Percentiles rank a stretch among this genome's conserved stretches.
phyloP scores from a whole-genome alignment of 345 rosid genomes.

The Brassica juncea region DNA sequence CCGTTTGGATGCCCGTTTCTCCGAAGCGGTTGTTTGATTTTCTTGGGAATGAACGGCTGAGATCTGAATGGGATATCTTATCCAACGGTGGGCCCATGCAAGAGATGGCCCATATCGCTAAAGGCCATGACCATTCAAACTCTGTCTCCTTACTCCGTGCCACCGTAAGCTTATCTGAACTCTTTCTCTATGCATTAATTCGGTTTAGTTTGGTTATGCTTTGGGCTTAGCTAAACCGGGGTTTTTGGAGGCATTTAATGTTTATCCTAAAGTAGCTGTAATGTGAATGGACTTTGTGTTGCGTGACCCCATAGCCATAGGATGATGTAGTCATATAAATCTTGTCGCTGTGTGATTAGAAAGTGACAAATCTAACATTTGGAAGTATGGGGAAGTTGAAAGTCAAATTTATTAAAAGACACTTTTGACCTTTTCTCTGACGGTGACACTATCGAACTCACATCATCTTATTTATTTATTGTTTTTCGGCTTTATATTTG shows the following conservation, averaged over 20 bases:
- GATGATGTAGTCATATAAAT: conserved; percentile 32
- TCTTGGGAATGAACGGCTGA: conserved; percentile 73
- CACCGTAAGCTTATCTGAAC: conserved; percentile 47
- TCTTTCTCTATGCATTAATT: neutral
- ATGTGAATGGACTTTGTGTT: conserved; percentile 22
- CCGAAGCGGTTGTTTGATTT: conserved; percentile 79
- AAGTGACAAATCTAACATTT: conserved; percentile 44
- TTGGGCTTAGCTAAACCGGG: neutral
- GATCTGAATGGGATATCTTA: conserved; percentile 98
- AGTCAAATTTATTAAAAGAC: conserved; percentile 63
- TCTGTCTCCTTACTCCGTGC: conserved; percentile 95
- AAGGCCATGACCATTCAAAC: conserved; percentile 94
- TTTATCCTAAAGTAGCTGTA: neutral
- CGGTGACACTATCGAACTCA: conserved; percentile 25
- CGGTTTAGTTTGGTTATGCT: neutral
- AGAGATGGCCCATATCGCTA: conserved; percentile 95
- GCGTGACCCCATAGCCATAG: conserved; percentile 32
- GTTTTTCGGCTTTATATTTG: neutral
- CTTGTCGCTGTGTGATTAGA: conserved; percentile 44
- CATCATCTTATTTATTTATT: neutral
- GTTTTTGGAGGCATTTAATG: neutral
- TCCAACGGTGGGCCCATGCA: conserved; percentile 43
- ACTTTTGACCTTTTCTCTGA: conserved; percentile 46
- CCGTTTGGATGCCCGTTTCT: conserved; percentile 85
- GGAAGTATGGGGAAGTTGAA: conserved; percentile 41